phyloP scores from a whole-genome alignment of 2,329 filamentous ascomycete species.

The Calonectria fujianensis region DNA sequence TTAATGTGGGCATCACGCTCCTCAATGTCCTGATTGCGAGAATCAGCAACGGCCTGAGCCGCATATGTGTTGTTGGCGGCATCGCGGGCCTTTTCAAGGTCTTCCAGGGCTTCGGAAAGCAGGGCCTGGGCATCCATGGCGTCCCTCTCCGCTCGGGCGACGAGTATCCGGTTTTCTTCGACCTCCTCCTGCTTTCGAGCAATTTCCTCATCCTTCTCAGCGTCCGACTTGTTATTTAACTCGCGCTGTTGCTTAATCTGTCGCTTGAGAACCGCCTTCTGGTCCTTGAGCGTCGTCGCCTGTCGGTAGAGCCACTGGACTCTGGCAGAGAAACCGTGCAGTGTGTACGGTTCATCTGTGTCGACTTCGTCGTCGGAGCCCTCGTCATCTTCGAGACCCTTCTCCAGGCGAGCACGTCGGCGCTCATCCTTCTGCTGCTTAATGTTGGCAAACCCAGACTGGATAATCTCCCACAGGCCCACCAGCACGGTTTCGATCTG shows the following conservation, averaged over 20 bases:
- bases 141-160: constrained; percentile 63
- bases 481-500: constrained; percentile 75
- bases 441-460: constrained; percentile 70
- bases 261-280: constrained; percentile 90
- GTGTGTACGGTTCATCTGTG: constrained; percentile 78
- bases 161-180: constrained; percentile 63
- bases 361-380: constrained; percentile 76
- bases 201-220: constrained; percentile 80
- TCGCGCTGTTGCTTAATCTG: constrained; percentile 98
- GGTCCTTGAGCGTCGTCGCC: constrained; percentile 86
- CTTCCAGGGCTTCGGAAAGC: constrained; percentile 68
- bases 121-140: constrained; percentile 66
- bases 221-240: constrained; percentile 90
- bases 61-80: constrained; percentile 52
- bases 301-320: constrained; percentile 87
- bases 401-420: constrained; percentile 71
- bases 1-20: constrained; percentile 47
- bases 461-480: constrained; percentile 75
- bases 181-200: constrained; percentile 75
- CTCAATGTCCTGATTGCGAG: constrained; percentile 61
- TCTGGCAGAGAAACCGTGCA: constrained; percentile 85
- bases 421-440: constrained; percentile 73
- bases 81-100: constrained; percentile 65
- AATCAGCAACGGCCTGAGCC: constrained; percentile 55
- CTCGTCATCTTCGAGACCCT: constrained; percentile 76